These are phyloP conservation scores for Lachancea quebecensis DNA, from an alignment of 805 yeast genomes.

Conservation along the genomic window DNA sequence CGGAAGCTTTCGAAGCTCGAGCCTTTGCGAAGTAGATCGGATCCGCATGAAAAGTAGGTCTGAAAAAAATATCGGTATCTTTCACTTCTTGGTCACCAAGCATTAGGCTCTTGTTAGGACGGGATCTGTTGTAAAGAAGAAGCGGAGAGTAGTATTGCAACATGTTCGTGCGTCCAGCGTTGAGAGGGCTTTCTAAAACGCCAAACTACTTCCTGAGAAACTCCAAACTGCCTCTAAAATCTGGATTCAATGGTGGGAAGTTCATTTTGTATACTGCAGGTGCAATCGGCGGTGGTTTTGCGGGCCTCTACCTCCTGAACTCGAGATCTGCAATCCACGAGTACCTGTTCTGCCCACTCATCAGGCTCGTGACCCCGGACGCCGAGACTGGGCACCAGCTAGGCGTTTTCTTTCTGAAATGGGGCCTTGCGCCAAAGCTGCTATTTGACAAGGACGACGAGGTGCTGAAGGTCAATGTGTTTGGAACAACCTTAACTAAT, in stretches of 20 bases:
- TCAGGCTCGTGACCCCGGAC: constrained; percentile 55
- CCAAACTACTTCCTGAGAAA: constrained; percentile 6
- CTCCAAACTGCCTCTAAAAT: constrained; percentile 10
- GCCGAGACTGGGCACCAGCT: constrained; percentile 83
- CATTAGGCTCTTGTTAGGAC: too few species aligned
- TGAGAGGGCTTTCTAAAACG: neutral
- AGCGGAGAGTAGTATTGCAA: too few species aligned
- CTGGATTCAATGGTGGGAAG: constrained; percentile 14
- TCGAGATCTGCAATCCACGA: constrained; percentile 81
- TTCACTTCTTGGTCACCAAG: too few species aligned
- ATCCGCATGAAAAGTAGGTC: too few species aligned
- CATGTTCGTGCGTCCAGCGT: neutral
- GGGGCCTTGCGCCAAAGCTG: constrained; percentile 60
- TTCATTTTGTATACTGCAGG: constrained; percentile 21
- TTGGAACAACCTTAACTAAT: constrained; percentile 55
- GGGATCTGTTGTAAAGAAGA: too few species aligned
- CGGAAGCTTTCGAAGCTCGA: too few species aligned
- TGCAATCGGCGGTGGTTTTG: constrained; percentile 32
- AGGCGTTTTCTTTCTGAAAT: constrained; percentile 63
- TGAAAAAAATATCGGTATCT: too few species aligned
- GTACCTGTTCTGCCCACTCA: constrained; percentile 69
- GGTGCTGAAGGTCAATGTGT: constrained; percentile 51
- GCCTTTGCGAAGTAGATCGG: too few species aligned
- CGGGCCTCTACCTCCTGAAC: constrained; percentile 54
- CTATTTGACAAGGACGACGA: constrained; percentile 47